Evolutionary conservation across 306 rosid species (phyloP), one percentile per base, ranked within the genome.

Genomic region (Prinsepia uniflora): DNA sequence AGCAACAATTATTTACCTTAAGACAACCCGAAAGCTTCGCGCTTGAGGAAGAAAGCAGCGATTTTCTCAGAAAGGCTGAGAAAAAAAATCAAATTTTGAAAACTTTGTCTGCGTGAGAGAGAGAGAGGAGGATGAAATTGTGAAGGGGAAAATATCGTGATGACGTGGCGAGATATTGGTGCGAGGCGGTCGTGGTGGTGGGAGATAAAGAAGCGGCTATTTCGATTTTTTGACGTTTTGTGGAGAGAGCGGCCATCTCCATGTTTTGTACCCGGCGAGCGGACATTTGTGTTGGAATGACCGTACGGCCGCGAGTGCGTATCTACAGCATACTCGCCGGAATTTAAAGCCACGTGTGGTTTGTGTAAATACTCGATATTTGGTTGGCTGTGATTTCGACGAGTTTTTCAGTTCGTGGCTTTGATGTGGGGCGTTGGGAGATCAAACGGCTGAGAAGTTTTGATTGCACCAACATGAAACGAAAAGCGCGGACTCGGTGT

Each of bases 1-100:
- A 12, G 3, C 30, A 19, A 64, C 0, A 10, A 34, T 43, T 43
- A n/a, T 22, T 24, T 81, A 89, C 90, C 86, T 79, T 77, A 79
- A 79, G 69, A 76, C 36, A 73, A 71, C n/a, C 74, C 49, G 75
- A 76, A 45, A 52, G 61, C 36, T 50, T 50, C 8, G 19, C 11
- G 15, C 17, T 11, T 6, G 50, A 11, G 5, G 50, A 7, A 30
- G 36, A 30, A 30, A 30, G 36, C 30, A 24, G 30, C 36, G 36
- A 30, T 30, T 30, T 30, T 30, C 36, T 30, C 36, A 30, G 36
- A 30, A 30, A 30, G 36, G 48, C 47, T 63, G 66, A 40, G 45
- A 59, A 17, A 71, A 71, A 24, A 76, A 40, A 59, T 22, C 45
- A 18, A 49, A 68, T 2, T 70, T 7, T 43, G 65, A 65, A 72